phyloP scores from a whole-genome alignment of 306 rosid genomes.

The Notholithocarpus densiflorus region DNA sequence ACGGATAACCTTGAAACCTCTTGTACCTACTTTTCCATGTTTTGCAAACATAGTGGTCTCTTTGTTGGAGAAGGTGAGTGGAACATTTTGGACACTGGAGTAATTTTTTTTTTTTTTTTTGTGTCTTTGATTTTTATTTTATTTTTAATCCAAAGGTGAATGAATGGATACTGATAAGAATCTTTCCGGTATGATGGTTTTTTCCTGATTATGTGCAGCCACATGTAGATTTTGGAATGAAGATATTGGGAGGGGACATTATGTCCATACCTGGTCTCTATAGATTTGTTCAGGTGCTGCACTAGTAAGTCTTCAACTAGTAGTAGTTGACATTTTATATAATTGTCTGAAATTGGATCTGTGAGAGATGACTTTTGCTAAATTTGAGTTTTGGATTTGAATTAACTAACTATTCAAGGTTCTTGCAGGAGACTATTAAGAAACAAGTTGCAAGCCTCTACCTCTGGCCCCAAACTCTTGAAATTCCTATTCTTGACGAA shows the following conservation, averaged over 20 bases:
- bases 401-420: conserved; percentile 22
- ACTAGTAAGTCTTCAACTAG: conserved; percentile 29
- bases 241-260: conserved; percentile 79
- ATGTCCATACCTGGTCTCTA: conserved; percentile 92
- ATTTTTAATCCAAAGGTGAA: background rate
- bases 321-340: conserved; percentile 9
- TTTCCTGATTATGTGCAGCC: conserved; percentile 51
- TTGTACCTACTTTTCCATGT: conserved; percentile 93
- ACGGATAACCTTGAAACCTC: conserved; percentile 72
- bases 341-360: conserved; percentile 6
- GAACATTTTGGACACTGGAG: background rate
- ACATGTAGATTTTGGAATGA: conserved; percentile 82
- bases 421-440: conserved; percentile 62
- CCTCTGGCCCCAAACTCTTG: conserved; percentile 83
- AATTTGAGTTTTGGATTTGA: background rate
- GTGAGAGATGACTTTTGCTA: background rate
- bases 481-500: conserved; percentile 71
- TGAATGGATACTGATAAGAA: conserved; percentile 4
- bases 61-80: conserved; percentile 82
- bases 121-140: background rate
- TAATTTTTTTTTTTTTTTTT: background rate
- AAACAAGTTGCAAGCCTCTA: conserved; percentile 74
- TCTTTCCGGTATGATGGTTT: conserved; percentile 3
- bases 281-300: conserved; percentile 77
- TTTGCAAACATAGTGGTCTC: conserved; percentile 66